Percentiles rank a stretch among this genome's conserved stretches.
Conservation (phyloP, 768 basidiomycete species). For the Piloderma croceum region DNA sequence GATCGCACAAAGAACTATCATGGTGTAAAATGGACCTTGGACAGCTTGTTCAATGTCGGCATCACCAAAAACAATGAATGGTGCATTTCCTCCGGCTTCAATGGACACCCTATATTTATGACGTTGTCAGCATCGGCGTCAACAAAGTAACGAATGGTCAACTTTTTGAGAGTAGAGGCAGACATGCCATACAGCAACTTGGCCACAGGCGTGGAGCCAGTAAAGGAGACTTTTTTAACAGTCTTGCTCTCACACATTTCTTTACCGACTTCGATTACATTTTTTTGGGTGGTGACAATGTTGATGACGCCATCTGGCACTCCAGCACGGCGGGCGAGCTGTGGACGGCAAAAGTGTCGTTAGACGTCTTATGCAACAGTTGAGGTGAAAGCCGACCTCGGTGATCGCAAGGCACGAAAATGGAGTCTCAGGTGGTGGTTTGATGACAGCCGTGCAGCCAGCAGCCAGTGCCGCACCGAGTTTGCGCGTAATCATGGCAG, state of each 20-base stretch:
- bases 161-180: slow-evolving; percentile 81
- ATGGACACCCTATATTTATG: slow-evolving; percentile 47
- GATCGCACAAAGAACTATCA: neutral
- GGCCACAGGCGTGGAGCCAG: slow-evolving; percentile 80
- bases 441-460: slow-evolving; percentile 94
- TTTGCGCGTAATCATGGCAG: slow-evolving; percentile 92
- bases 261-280: slow-evolving; percentile 82
- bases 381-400: slow-evolving; percentile 51
- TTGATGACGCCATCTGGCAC: slow-evolving; percentile 95
- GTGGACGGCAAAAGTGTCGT: neutral
- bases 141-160: neutral
- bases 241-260: slow-evolving; percentile 88
- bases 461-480: slow-evolving; percentile 85
- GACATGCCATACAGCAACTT: slow-evolving; percentile 71
- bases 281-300: slow-evolving; percentile 81
- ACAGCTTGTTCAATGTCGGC: slow-evolving; percentile 92
- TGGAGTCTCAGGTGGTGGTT: slow-evolving; percentile 92
- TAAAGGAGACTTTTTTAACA: slow-evolving; percentile 89
- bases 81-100: slow-evolving; percentile 91
- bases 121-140: neutral
- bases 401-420: slow-evolving; percentile 87
- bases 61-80: slow-evolving; percentile 96
- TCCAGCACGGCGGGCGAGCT: slow-evolving; percentile 87
- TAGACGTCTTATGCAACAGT: neutral
- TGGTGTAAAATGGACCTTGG: slow-evolving; percentile 44